phyloP scores from a whole-genome alignment of 192 early-diverging fungal genomes.

The Funneliformis mosseae region DNA sequence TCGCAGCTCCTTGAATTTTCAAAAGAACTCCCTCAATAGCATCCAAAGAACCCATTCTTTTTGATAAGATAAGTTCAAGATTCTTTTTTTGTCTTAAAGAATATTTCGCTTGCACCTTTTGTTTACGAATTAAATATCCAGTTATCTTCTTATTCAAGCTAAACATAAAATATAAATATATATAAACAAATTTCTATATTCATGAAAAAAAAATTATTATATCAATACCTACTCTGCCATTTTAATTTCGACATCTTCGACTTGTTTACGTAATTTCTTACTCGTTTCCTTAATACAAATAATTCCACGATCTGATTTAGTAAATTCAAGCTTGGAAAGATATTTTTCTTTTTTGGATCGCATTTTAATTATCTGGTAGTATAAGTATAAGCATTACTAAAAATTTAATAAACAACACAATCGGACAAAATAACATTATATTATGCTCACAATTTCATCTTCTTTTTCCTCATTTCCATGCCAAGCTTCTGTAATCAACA shows the following conservation, averaged over 20 bases:
- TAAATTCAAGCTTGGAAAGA: constrained; percentile 46
- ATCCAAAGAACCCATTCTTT: constrained; percentile 58
- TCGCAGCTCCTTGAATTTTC: constrained; percentile 65
- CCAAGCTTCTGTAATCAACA: constrained; percentile 25
- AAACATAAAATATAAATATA: not conserved
- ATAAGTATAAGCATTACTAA: not conserved
- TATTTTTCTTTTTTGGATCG: constrained; percentile 36
- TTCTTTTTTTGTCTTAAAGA: constrained; percentile 57
- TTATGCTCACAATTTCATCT: not conserved
- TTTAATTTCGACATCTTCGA: constrained; percentile 59
- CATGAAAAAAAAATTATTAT: not conserved
- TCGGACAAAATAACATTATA: not conserved
- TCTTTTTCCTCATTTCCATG: not conserved
- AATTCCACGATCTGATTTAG: constrained; percentile 60
- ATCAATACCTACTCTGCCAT: constrained; percentile 51
- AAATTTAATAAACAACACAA: not conserved
- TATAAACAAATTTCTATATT: too few relatives aligned
- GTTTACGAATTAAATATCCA: constrained; percentile 44
- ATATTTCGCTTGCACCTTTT: constrained; percentile 57
- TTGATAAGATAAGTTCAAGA: constrained; percentile 55
- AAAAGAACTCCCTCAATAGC: constrained; percentile 62
- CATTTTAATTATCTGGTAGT: constrained; percentile 37
- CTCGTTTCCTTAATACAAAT: constrained; percentile 56
- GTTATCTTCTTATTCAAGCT: constrained; percentile 37
- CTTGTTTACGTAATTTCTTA: constrained; percentile 53